These are phyloP conservation scores for Monosporascus sp. DNA, from an alignment of 2,329 filamentous ascomycete species.

Conservation along the genomic window DNA sequence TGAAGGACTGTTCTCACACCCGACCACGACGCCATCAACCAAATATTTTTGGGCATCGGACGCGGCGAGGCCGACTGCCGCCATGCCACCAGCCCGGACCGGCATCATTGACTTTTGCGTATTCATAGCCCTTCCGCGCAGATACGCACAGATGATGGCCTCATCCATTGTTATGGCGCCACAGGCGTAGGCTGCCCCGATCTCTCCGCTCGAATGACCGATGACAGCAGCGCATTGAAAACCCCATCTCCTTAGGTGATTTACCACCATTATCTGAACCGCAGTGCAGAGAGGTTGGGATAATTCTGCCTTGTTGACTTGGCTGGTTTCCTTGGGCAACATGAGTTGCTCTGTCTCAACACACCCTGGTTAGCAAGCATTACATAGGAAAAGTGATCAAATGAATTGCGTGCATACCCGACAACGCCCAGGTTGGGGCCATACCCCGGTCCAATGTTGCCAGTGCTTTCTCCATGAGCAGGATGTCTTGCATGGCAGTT, in stretches of 20 bases:
- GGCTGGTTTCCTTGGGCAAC: conserved; percentile 10
- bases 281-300: conserved; percentile 25
- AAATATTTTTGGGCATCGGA: conserved; percentile 17
- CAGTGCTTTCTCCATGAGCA: not conserved
- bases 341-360: conserved; percentile 10
- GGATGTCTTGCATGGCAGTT: conserved; percentile 1
- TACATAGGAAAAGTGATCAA: no score
- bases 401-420: not conserved
- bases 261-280: conserved; percentile 15
- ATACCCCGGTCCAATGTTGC: not conserved
- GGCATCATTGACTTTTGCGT: conserved; percentile 2
- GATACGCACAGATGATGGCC: conserved; percentile 35
- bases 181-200: conserved; percentile 38
- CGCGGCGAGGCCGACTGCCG: conserved; percentile 24
- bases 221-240: conserved; percentile 12
- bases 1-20: conserved; percentile 18
- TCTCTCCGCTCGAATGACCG: conserved; percentile 34
- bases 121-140: conserved; percentile 31
- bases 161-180: conserved; percentile 29
- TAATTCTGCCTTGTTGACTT: conserved; percentile 17
- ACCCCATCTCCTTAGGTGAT: conserved; percentile 7
- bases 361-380: not conserved
- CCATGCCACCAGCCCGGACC: conserved; percentile 23
- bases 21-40: conserved; percentile 10
- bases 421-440: not conserved